phyloP scores from a whole-genome alignment of 202 grass and related monocot species.

The Panicum virgatum region DNA sequence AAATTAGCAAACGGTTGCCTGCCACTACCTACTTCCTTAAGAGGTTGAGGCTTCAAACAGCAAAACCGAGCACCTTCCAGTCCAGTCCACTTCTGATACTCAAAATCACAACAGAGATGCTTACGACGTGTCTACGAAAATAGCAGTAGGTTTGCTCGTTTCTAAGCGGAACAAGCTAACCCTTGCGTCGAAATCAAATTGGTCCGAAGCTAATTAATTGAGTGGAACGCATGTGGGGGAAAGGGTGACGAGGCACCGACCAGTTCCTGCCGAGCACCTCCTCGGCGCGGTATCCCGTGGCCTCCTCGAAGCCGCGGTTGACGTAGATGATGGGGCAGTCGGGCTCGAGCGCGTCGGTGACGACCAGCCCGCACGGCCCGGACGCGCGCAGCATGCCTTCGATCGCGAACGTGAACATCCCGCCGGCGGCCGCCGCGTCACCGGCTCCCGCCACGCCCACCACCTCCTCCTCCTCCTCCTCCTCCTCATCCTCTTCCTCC shows the following conservation, averaged over 20 bases:
- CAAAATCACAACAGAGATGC: background rate
- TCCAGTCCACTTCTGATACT: background rate
- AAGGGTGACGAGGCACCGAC: slow-evolving; percentile 29
- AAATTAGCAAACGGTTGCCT: background rate
- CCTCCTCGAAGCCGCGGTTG: slow-evolving; percentile 81
- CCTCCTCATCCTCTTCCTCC: slow-evolving; percentile 47
- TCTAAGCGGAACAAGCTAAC: background rate
- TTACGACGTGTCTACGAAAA: too few relatives aligned
- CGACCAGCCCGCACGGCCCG: slow-evolving; percentile 65
- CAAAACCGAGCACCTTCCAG: background rate
- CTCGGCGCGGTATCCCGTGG: slow-evolving; percentile 81
- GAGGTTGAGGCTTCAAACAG: background rate
- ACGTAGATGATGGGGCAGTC: slow-evolving; percentile 91
- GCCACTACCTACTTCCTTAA: background rate
- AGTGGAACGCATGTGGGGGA: background rate
- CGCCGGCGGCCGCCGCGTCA: slow-evolving; percentile 15
- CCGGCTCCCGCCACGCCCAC: background rate
- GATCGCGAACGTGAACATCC: slow-evolving; percentile 73
- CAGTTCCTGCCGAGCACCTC: slow-evolving; percentile 94
- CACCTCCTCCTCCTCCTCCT: too few relatives aligned
- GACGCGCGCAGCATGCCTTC: slow-evolving; percentile 65
- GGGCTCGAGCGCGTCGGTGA: slow-evolving; percentile 82
- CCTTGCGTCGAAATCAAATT: background rate
- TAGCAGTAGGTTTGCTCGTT: background rate
- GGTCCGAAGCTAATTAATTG: background rate